A percentile compares a stretch with the other conserved stretches of the same genome.
These are phyloP conservation scores for Kuraishia floccosa DNA, from an alignment of 805 yeast genomes.

Conservation along the genomic window DNA sequence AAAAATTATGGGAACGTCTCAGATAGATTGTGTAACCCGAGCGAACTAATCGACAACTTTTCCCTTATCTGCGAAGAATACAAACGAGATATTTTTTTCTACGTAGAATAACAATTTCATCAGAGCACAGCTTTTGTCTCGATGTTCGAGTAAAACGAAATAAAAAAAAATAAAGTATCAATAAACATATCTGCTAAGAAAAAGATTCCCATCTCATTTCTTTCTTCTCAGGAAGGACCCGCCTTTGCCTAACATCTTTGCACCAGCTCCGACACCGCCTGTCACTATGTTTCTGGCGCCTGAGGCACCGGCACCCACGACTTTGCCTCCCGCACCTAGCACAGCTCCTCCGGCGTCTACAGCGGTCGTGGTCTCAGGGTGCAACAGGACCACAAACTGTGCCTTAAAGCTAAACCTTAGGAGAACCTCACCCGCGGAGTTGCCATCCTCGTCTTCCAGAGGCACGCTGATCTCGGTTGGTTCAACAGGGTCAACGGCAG, in stretches of 20 bases:
- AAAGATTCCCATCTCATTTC: too few relatives aligned
- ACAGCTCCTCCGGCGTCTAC: conserved; percentile 31
- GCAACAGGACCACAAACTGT: conserved; percentile 45
- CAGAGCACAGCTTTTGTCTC: too few relatives aligned
- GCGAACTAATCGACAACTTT: too few relatives aligned
- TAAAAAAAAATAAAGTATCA: too few relatives aligned
- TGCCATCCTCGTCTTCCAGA: conserved; percentile 34
- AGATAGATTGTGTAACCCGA: too few relatives aligned
- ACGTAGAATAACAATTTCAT: too few relatives aligned
- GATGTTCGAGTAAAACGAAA: too few relatives aligned
- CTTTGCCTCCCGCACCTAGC: conserved; percentile 22
- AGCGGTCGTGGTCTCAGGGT: conserved; percentile 23
- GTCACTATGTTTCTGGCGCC: conserved; percentile 29
- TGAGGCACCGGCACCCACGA: conserved; percentile 27
- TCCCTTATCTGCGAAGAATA: too few relatives aligned
- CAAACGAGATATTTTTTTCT: too few relatives aligned
- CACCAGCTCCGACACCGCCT: conserved; percentile 35
- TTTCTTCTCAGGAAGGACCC: too few relatives aligned
- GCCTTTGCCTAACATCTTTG: conserved; percentile 37
- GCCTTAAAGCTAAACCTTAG: conserved; percentile 59
- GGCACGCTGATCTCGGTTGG: conserved; percentile 40
- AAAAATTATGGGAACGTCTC: too few relatives aligned
- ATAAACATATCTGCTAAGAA: too few relatives aligned
- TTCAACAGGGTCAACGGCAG: conserved; percentile 45
- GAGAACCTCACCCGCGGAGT: conserved; percentile 54